These are phyloP conservation scores for Hansenula anomala DNA, from an alignment of 1,139 yeast genomes.

Conservation along the genomic window DNA sequence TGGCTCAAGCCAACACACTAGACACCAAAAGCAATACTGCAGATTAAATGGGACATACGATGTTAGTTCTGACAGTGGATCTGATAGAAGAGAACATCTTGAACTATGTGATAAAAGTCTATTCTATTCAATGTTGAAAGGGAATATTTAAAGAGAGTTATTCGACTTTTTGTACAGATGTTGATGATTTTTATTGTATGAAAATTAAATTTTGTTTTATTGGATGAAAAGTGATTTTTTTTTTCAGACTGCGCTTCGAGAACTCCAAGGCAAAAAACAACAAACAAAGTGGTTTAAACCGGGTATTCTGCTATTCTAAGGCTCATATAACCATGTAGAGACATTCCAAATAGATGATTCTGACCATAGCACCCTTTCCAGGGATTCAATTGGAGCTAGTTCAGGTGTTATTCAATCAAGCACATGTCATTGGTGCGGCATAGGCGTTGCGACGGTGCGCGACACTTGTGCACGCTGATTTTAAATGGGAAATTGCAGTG, in stretches of 20 bases:
- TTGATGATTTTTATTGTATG: slow-evolving; percentile 3
- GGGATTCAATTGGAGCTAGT: neutral
- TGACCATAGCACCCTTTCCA: neutral
- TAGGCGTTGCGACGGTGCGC: neutral
- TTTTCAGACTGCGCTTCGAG: no score
- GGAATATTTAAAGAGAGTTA: neutral
- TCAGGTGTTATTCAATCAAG: neutral
- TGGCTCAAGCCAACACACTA: no score
- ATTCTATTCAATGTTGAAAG: neutral
- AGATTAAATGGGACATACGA: slow-evolving; percentile 19
- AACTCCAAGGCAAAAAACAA: neutral
- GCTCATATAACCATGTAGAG: no score
- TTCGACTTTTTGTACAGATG: neutral
- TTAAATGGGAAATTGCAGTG: slow-evolving; percentile 2
- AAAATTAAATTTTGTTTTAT: slow-evolving; percentile 2
- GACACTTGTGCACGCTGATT: no score
- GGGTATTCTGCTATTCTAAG: no score
- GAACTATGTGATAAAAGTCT: neutral
- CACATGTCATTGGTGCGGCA: slow-evolving; percentile 4
- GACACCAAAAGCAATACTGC: neutral
- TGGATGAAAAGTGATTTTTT: slow-evolving; percentile 1
- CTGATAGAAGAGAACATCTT: slow-evolving; percentile 25
- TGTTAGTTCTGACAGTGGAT: slow-evolving; percentile 25
- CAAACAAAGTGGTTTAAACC: no score
- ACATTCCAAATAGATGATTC: no score